Evolutionary conservation across 1,139 yeast genomes (phyloP), one percentile per base, ranked within the genome.

Genomic region (Meyerozyma elateridarum): DNA sequence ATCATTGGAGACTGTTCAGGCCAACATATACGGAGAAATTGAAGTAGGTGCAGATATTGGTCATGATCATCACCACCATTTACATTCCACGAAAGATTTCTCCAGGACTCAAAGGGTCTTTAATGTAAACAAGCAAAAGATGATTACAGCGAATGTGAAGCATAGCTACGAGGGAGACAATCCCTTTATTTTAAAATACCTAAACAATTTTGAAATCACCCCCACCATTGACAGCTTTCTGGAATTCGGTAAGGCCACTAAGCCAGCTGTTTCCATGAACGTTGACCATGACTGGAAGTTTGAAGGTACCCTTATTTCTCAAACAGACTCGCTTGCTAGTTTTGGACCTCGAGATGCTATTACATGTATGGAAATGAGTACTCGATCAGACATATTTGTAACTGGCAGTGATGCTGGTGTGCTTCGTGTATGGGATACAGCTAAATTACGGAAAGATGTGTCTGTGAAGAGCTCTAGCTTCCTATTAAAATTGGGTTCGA

Each of bases 331-430:
- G n/a, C 50, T 49, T 17, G 40, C 38, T 9, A 34, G 39, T 12
- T 41, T 44, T 4, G 49, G 49, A 3, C 41, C 43, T 1, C 51
- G 56, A 6, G 70, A 62, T 36, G 60, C 61, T 2, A 61, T 88
- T 8, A 78, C 70, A 16, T 61, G 80, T 28, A 55, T 88, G 7
- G 72, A 69, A 3, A 72, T 74, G 0, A 63, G 79, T 9, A 82
- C 87, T 0, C 77, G 81, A 27, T 71, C 76, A 14, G 73, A 73
- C 25, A 83, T 75, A 45, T 80, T 91, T 43, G 62, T 87, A 2
- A 80, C 93, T 1, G 95, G 89, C 3, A 84, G 93, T 4, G 81
- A 78, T 28, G 69, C 72, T 30, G 96, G 97, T 0, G 47, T 60
- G 2, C 48, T 91, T 28, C 80, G 76, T 41, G 56, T 91, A 0